phyloP scores from a whole-genome alignment of 805 yeast species.

The Zygotorulaspora danielsina region DNA sequence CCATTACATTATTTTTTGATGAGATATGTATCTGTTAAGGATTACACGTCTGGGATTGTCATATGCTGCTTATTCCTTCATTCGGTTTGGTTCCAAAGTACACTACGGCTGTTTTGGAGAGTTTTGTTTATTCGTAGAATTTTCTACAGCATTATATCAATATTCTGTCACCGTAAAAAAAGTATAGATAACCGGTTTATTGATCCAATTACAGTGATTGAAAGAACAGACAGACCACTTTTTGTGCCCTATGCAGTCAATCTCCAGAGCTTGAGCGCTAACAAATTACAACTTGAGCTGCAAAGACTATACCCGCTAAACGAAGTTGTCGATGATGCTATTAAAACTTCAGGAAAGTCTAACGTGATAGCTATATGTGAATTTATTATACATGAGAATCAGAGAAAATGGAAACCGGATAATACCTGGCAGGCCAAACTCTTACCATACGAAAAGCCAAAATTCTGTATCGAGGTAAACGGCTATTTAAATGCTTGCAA shows the following conservation, averaged over 20 bases:
- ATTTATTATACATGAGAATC: slow-evolving; percentile 27
- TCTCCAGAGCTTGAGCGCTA: slow-evolving; percentile 10
- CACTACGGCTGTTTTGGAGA: slow-evolving; percentile 30
- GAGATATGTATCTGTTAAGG: slow-evolving; percentile 12
- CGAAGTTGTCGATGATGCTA: slow-evolving; percentile 3
- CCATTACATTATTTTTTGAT: slow-evolving; percentile 23
- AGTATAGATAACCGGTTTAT: slow-evolving; percentile 1
- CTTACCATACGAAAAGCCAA: slow-evolving; percentile 26
- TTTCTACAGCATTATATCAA: slow-evolving; percentile 8
- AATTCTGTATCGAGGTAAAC: slow-evolving; percentile 14
- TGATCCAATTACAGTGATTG: slow-evolving; percentile 6
- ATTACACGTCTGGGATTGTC: slow-evolving; percentile 14
- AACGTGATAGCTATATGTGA: slow-evolving; percentile 20
- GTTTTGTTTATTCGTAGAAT: slow-evolving; percentile 18
- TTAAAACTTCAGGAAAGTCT: not conserved
- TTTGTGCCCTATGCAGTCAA: slow-evolving; percentile 17
- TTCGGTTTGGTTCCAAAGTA: slow-evolving; percentile 30
- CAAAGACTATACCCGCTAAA: slow-evolving; percentile 17
- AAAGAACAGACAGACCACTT: not conserved
- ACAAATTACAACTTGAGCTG: slow-evolving; percentile 14
- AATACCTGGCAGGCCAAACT: slow-evolving; percentile 23
- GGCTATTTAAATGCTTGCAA: slow-evolving; percentile 6
- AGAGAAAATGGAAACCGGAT: slow-evolving; percentile 30
- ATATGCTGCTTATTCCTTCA: slow-evolving; percentile 18
- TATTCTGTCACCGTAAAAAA: slow-evolving; percentile 3